These are phyloP conservation scores for Yamadazyma scolyti DNA, from an alignment of 805 yeast genomes.

Conservation along the genomic window DNA sequence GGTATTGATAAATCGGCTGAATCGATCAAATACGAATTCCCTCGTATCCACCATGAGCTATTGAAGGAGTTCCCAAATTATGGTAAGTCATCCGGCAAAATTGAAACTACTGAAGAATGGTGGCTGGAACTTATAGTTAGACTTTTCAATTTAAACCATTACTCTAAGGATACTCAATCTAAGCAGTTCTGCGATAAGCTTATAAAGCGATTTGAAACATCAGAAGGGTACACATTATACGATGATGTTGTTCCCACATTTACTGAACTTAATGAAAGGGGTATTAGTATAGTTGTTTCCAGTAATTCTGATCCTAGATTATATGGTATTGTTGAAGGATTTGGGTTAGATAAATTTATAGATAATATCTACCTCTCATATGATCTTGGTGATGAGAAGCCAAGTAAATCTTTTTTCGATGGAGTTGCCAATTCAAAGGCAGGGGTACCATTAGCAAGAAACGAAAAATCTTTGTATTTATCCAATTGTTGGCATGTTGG, in stretches of 20 bases:
- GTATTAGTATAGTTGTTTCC: slow-evolving; percentile 40
- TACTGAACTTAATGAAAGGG: slow-evolving; percentile 21
- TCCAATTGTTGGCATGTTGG: slow-evolving; percentile 61
- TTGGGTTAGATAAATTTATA: slow-evolving; percentile 43
- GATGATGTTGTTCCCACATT: slow-evolving; percentile 52
- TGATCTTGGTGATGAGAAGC: slow-evolving; percentile 53
- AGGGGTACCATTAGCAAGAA: slow-evolving; percentile 1
- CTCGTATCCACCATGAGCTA: slow-evolving; percentile 32
- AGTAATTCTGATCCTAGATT: slow-evolving; percentile 64
- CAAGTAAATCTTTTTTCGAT: slow-evolving; percentile 46
- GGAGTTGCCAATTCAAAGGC: slow-evolving; percentile 7
- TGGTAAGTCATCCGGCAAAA: slow-evolving; percentile 41
- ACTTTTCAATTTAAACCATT: slow-evolving; percentile 35
- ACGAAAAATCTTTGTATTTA: slow-evolving; percentile 11
- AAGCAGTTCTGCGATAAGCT: slow-evolving; percentile 42
- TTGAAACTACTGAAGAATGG: slow-evolving; percentile 41
- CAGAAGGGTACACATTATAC: slow-evolving; percentile 49
- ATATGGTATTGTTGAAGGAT: slow-evolving; percentile 40
- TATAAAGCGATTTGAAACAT: slow-evolving; percentile 45
- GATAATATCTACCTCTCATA: slow-evolving; percentile 50
- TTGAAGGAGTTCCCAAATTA: slow-evolving; percentile 52
- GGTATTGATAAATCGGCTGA: slow-evolving; percentile 34
- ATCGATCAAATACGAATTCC: slow-evolving; percentile 21
- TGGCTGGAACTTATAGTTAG: slow-evolving; percentile 52
- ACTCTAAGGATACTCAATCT: slow-evolving; percentile 17